phyloP scores from a whole-genome alignment of 2,329 filamentous ascomycete genomes.

The Geoglossum cookeanum region DNA sequence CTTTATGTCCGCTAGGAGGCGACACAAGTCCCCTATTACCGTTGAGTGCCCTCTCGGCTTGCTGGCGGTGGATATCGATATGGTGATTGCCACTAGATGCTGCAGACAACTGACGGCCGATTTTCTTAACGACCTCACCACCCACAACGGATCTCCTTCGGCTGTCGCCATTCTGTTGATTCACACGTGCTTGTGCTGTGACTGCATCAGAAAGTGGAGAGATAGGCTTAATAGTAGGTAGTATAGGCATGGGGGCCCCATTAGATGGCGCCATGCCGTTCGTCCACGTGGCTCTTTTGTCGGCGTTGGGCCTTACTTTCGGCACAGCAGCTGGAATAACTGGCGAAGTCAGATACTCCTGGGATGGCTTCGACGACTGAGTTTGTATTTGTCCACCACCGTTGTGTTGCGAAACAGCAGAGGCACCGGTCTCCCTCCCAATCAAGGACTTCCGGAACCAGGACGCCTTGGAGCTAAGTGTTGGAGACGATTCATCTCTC shows the following conservation, averaged over 20 bases:
- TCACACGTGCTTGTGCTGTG: constrained; percentile 66
- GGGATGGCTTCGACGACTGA: constrained; percentile 23
- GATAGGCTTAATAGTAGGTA: constrained; percentile 84
- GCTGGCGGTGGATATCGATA: constrained; percentile 70
- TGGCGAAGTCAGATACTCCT: constrained; percentile 21
- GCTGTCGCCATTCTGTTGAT: constrained; percentile 34
- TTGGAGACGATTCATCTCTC: constrained; percentile 37
- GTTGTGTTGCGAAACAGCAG: constrained; percentile 18
- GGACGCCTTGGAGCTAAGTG: constrained; percentile 62
- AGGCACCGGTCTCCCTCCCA: constrained; percentile 44
- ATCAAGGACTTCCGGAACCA: constrained; percentile 97
- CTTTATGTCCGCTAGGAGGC: constrained; percentile 63
- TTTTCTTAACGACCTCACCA: constrained; percentile 66
- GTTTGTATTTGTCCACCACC: constrained; percentile 10
- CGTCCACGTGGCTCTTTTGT: constrained; percentile 85
- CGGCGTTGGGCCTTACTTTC: constrained; percentile 37
- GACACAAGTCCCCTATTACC: constrained; percentile 59
- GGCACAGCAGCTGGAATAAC: constrained; percentile 10
- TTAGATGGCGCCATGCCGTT: constrained; percentile 51
- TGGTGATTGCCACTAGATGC: constrained; percentile 89
- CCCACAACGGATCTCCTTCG: constrained; percentile 30
- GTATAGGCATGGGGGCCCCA: constrained; percentile 80
- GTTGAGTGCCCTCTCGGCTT: constrained; percentile 78
- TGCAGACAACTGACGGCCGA: constrained; percentile 82
- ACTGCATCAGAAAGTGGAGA: constrained; percentile 92